Base-by-base conservation (phyloP, 345 rosid genomes). In the Sisymbrium irio region DNA sequence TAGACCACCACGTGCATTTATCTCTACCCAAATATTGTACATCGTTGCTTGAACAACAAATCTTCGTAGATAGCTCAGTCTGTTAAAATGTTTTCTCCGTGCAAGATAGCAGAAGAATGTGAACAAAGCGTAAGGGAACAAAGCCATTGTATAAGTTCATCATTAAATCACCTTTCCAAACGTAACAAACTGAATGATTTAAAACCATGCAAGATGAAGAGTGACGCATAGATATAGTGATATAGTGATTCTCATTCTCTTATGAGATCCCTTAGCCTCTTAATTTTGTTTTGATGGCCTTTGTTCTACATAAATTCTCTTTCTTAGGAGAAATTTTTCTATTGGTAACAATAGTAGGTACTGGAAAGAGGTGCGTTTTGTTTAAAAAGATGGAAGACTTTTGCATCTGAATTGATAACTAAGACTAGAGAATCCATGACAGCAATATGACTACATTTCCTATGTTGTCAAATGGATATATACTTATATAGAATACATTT, bases 111-210 rank as follows among this genome's bases (percentile, higher is more conserved):
- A 50, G 36, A 66, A 22, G 36, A 66, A 50, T 50, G 71, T 27
- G 56, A 50, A 35, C 59, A 49, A 50, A 47, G 69, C 58, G 20
- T 19, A 35, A 65, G 59, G 15, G 46, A n/a, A 51, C 14, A 50
- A 22, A 36, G 71, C 3, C 60, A 66, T 22, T 66, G 60, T 36
- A 36, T 66, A 15, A 15, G 71, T 20, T 50, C 49, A 36, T 50
- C 49, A 36, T 66, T 60, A 22, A 22, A 3, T 36, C 25, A 36
- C 22, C 22, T 66, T 65, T 32, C 9, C 20, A 49, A 65, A 49
- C 19, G 19, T 50, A 66, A 14, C 15, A 51, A 50, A 36, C n/a
- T 50, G 20, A 37, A 22, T 8, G 14, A 65, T 36, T 35, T 35
- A 49, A 36, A 13, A 3, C 15, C 25, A 28, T 36, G n/a, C 60